Conservation (phyloP, 176 grass and related monocot species). For the barley (Hordeum vulgare) region MorexV3_pseudomolecules_assembly NC_058521.1:566474736-566475235, state of each 20-base stretch:
- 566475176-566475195: background rate
- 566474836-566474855: background rate
- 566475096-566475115: background rate
- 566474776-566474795: constrained; percentile 80
- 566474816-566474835: constrained; percentile 83
- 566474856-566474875: background rate
- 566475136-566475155: background rate
- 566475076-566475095: background rate
- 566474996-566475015: background rate
- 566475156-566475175: background rate
- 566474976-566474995: background rate
- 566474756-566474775: constrained; percentile 78
- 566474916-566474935: background rate
- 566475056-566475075: background rate
- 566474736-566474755: constrained; percentile 77
- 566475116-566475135: background rate
- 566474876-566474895: background rate
- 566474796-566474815: constrained; percentile 90
- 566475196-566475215: background rate
- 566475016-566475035: background rate
- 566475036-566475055: background rate
- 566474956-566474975: background rate
- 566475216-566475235: background rate
- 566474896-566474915: background rate
- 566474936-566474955: background rate